Percentiles rank a stretch among this genome's conserved stretches.
phyloP scores from a whole-genome alignment of 345 rosid genomes.

The Cardamine chenopodiifolia region DNA sequence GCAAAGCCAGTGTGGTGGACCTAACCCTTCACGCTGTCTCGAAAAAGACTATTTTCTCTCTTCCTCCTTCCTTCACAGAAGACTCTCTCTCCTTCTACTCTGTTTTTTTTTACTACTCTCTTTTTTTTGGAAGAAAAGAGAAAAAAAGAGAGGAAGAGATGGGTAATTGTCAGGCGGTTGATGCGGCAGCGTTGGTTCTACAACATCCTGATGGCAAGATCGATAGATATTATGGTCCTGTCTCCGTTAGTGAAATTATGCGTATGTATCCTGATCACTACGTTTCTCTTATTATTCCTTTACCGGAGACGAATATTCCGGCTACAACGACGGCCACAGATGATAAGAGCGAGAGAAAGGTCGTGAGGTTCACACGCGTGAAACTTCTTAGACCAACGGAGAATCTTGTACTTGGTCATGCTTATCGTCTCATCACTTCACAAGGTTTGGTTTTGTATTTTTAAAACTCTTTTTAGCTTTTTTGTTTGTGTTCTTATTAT shows the following conservation, averaged over 20 bases:
- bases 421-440: slow-evolving; percentile 89
- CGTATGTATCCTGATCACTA: slow-evolving; percentile 85
- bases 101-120: slow-evolving; percentile 16
- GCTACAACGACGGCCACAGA: not conserved
- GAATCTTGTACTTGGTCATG: slow-evolving; percentile 87
- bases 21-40: slow-evolving; percentile 55
- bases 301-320: slow-evolving; percentile 53
- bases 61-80: slow-evolving; percentile 31
- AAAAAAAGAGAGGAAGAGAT: too few species aligned
- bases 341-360: slow-evolving; percentile 26
- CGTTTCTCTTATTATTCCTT: slow-evolving; percentile 88
- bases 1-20: slow-evolving; percentile 41
- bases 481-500: not conserved
- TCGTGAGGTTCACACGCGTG: slow-evolving; percentile 67
- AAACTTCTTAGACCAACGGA: slow-evolving; percentile 89
- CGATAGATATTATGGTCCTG: slow-evolving; percentile 78
- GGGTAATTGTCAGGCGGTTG: slow-evolving; percentile 98
- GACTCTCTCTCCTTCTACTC: slow-evolving; percentile 25
- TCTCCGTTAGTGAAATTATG: slow-evolving; percentile 79
- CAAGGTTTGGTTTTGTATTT: slow-evolving; percentile 55
- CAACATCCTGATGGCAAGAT: slow-evolving; percentile 86
- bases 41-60: slow-evolving; percentile 60
- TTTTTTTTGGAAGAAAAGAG: not conserved
- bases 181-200: slow-evolving; percentile 90
- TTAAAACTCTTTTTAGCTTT: not conserved